Conservation (phyloP, 2,329 filamentous ascomycete species). For the Ophiocordyceps sinensis region DNA sequence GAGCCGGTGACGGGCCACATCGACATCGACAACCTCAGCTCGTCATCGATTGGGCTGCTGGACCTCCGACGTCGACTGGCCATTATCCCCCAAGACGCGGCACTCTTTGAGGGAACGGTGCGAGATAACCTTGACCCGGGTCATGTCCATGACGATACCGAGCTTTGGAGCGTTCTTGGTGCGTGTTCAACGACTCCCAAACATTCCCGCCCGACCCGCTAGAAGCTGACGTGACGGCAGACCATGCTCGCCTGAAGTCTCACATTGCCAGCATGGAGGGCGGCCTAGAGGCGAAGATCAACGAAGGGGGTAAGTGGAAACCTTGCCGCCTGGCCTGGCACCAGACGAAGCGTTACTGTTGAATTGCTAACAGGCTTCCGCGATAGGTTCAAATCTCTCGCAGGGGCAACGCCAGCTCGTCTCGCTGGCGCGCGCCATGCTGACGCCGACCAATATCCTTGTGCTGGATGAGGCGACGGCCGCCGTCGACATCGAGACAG, state of each 20-base stretch:
- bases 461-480: constrained; percentile 95
- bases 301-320: constrained; percentile 71
- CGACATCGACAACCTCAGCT: constrained; percentile 79
- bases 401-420: constrained; percentile 91
- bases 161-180: constrained; percentile 92
- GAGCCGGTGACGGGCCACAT: constrained; percentile 74
- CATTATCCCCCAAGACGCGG: constrained; percentile 96
- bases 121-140: constrained; percentile 92
- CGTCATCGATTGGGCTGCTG: constrained; percentile 75
- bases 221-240: constrained; percentile 25
- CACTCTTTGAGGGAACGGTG: constrained; percentile 84
- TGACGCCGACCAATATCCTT: constrained; percentile 92
- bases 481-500: constrained; percentile 53
- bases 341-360: neutral
- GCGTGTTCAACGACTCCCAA: constrained; percentile 22
- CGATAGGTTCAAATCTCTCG: constrained; percentile 80
- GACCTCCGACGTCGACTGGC: constrained; percentile 81
- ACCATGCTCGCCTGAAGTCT: constrained; percentile 87
- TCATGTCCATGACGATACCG: constrained; percentile 90
- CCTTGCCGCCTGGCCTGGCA: neutral
- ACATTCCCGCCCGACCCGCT: neutral
- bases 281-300: constrained; percentile 75
- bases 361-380: neutral
- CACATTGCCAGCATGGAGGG: constrained; percentile 78
- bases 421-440: constrained; percentile 80